A percentile compares a stretch with the other conserved stretches of the same genome.
These are phyloP conservation scores for Syncephalis plumigaleata DNA, from an alignment of 371 early-diverging fungal genomes.

Conservation along the genomic window DNA sequence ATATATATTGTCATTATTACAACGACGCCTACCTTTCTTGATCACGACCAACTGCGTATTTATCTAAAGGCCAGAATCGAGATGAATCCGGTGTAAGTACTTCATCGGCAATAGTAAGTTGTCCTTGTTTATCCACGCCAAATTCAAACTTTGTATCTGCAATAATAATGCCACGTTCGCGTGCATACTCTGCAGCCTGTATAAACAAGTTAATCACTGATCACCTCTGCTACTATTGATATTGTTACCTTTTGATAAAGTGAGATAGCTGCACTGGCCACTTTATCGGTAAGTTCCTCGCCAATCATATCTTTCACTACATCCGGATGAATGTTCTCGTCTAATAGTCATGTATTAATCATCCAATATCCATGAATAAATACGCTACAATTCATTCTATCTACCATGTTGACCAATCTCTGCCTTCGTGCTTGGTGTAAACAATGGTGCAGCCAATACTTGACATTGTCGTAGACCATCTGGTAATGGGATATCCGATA, in stretches of 20 bases:
- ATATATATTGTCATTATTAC: slow-evolving; percentile 1
- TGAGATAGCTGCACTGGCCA: slow-evolving; percentile 34
- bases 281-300: slow-evolving; percentile 25
- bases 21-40: slow-evolving; percentile 54
- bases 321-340: slow-evolving; percentile 92
- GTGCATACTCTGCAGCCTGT: slow-evolving; percentile 67
- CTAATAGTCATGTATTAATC: slow-evolving; percentile 25
- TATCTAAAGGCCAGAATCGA: slow-evolving; percentile 84
- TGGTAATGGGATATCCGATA: slow-evolving; percentile 81
- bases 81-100: slow-evolving; percentile 97
- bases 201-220: slow-evolving; percentile 20
- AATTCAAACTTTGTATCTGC: slow-evolving; percentile 99
- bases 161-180: slow-evolving; percentile 78
- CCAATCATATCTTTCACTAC: slow-evolving; percentile 26
- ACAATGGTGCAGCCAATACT: slow-evolving; percentile 64
- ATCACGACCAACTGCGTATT: slow-evolving; percentile 57
- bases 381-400: background rate
- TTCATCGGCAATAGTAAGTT: slow-evolving; percentile 80
- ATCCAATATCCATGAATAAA: slow-evolving; percentile 1
- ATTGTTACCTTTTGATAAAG: slow-evolving; percentile 23
- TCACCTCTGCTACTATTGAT: slow-evolving; percentile 5
- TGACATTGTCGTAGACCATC: slow-evolving; percentile 66
- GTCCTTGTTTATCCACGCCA: slow-evolving; percentile 72
- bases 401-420: slow-evolving; percentile 89
- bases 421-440: slow-evolving; percentile 96